phyloP scores from a whole-genome alignment of 2,329 filamentous ascomycete genomes.

The Pyrenophora graminea region DNA sequence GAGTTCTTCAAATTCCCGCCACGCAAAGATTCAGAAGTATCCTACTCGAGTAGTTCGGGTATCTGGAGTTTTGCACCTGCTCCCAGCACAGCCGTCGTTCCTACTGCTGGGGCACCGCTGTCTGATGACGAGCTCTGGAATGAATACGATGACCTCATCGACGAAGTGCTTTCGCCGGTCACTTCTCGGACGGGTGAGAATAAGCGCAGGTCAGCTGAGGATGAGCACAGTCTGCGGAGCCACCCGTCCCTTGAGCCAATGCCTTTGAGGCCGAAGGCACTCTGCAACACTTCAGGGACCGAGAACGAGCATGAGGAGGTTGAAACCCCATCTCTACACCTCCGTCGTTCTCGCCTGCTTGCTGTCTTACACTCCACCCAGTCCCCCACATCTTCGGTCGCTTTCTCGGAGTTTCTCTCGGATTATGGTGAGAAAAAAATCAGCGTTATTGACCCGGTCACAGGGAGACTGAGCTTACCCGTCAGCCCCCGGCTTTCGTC shows the following conservation, averaged over 20 bases:
- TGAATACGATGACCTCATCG: conserved; percentile 88
- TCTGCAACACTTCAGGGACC: conserved; percentile 36
- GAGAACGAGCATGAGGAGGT: conserved; percentile 28
- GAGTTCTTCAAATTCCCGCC: conserved; percentile 78
- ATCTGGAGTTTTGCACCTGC: conserved; percentile 63
- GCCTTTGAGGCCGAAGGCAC: conserved; percentile 31
- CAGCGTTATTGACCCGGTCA: conserved; percentile 44
- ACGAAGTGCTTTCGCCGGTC: conserved; percentile 63
- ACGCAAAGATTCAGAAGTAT: conserved; percentile 71
- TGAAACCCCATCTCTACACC: conserved; percentile 45
- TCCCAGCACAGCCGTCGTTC: conserved; percentile 64
- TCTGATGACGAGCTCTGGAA: conserved; percentile 91
- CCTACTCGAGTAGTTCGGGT: conserved; percentile 69
- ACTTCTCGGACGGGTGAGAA: conserved; percentile 17
- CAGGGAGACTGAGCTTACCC: conserved; percentile 45
- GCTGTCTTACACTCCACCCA: conserved; percentile 56
- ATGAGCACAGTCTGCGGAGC: conserved; percentile 17
- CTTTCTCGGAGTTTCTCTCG: conserved; percentile 58
- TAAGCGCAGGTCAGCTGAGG: conserved; percentile 11
- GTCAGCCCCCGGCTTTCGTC: conserved; percentile 39
- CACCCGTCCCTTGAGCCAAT: conserved; percentile 39
- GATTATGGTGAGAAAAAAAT: conserved; percentile 54
- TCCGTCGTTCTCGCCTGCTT: conserved; percentile 57
- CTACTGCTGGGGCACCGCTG: conserved; percentile 63
- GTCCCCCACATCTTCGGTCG: conserved; percentile 57